Evolutionary conservation across 495 filamentous ascomycete genomes (phyloP).

Genomic region (Talaromyces stipitatus): DNA sequence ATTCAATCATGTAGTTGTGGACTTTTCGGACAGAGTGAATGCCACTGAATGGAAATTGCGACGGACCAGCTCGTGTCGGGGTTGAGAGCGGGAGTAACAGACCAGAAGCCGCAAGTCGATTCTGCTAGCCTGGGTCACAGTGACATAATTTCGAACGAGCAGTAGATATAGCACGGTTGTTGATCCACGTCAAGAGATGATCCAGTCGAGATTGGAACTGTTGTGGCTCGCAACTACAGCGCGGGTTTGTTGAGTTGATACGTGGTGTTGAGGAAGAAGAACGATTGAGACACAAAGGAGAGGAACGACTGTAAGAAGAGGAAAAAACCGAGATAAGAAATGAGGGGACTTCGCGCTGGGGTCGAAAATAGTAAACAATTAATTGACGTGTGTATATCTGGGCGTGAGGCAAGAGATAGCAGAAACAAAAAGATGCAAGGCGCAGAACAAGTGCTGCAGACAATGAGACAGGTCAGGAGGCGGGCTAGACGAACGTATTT

Average conservation of each 20-base stretch:
- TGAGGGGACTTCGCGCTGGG: neutral
- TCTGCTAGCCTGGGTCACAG: neutral
- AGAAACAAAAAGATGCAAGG: constrained; percentile 4
- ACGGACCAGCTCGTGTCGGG: neutral
- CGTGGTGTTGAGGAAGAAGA: neutral
- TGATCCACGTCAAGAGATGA: neutral
- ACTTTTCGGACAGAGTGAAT: neutral
- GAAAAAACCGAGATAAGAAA: neutral
- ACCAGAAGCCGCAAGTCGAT: neutral
- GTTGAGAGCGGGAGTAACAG: neutral
- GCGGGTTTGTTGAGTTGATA: neutral
- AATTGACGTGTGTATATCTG: neutral
- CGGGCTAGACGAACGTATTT: neutral
- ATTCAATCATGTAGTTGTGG: neutral
- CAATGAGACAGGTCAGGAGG: constrained; percentile 4
- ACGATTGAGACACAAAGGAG: neutral
- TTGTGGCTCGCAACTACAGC: neutral
- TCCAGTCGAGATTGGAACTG: neutral
- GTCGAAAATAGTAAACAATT: neutral
- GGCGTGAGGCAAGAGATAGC: neutral
- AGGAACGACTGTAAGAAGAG: neutral
- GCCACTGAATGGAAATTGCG: neutral
- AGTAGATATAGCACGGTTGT: neutral
- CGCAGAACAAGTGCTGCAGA: neutral
- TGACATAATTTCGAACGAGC: neutral